These are phyloP conservation scores for Sclerotinia nivalis DNA, from an alignment of 2,329 filamentous ascomycete genomes.

Conservation along the genomic window DNA sequence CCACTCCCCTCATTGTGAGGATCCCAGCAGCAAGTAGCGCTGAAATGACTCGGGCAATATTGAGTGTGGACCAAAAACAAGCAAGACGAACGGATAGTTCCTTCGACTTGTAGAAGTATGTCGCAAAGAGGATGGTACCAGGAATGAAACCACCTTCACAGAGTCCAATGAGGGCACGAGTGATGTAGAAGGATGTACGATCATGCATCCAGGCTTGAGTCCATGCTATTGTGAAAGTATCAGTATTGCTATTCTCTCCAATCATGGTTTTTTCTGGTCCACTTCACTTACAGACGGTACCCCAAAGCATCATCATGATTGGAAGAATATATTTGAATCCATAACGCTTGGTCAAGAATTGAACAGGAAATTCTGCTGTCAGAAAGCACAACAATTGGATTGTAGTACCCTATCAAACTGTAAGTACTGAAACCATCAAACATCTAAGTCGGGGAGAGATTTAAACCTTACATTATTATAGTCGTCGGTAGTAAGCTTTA, in stretches of 20 bases:
- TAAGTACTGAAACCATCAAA: not conserved
- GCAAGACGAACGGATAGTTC: constrained; percentile 65
- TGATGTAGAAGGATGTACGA: constrained; percentile 42
- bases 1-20: constrained; percentile 53
- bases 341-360: constrained; percentile 50
- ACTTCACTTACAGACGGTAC: constrained; percentile 44
- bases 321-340: constrained; percentile 55
- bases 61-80: constrained; percentile 66
- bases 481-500: constrained; percentile 26
- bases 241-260: not conserved
- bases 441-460: not conserved
- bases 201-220: constrained; percentile 45
- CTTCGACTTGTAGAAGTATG: constrained; percentile 69
- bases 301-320: constrained; percentile 55
- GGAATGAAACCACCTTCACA: constrained; percentile 56
- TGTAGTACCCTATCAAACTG: constrained; percentile 47
- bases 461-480: constrained; percentile 40
- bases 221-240: constrained; percentile 44
- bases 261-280: constrained; percentile 42
- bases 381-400: constrained; percentile 44
- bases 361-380: constrained; percentile 58
- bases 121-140: constrained; percentile 61
- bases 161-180: constrained; percentile 36
- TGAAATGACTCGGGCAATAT: constrained; percentile 51
- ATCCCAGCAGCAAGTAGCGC: constrained; percentile 59